phyloP scores from a whole-genome alignment of 768 basidiomycete species.

The Mrakia frigida region DNA sequence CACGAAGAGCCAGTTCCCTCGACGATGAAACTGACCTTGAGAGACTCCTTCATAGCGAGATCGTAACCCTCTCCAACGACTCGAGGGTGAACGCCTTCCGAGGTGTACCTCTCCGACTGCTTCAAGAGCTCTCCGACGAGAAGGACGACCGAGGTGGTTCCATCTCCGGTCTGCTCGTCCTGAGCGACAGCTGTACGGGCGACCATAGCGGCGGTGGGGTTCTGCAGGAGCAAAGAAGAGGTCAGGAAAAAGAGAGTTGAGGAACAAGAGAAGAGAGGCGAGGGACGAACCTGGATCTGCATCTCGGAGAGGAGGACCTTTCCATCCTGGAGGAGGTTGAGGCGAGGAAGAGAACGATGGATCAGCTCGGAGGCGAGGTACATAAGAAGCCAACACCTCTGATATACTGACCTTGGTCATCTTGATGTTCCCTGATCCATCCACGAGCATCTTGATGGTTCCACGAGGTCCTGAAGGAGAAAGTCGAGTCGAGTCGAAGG shows the following conservation, averaged over 20 bases:
- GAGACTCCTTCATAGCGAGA: constrained; percentile 91
- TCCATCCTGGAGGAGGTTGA: constrained; percentile 56
- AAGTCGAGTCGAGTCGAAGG: not conserved
- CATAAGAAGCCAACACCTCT: not conserved
- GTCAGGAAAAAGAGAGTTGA: not conserved
- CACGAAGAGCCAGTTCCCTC: not conserved
- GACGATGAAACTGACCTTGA: constrained; percentile 42
- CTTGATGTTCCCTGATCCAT: constrained; percentile 96
- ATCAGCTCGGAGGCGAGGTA: not conserved
- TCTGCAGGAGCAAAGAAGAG: constrained; percentile 44
- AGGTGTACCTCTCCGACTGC: constrained; percentile 95
- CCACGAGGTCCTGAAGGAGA: constrained; percentile 73
- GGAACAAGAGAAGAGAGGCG: not conserved
- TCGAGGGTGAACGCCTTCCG: constrained; percentile 96
- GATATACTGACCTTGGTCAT: constrained; percentile 71
- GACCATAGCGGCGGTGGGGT: constrained; percentile 98
- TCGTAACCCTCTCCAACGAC: constrained; percentile 94
- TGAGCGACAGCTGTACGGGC: constrained; percentile 97
- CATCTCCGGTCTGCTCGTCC: constrained; percentile 98
- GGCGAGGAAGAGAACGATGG: constrained; percentile 1
- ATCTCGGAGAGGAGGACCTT: constrained; percentile 98
- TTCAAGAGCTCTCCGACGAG: constrained; percentile 93
- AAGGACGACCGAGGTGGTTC: constrained; percentile 93
- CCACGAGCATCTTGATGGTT: constrained; percentile 98
- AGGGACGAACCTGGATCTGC: constrained; percentile 65